phyloP scores from a whole-genome alignment of 768 basidiomycete species.

The Tremella mesenterica region DNA sequence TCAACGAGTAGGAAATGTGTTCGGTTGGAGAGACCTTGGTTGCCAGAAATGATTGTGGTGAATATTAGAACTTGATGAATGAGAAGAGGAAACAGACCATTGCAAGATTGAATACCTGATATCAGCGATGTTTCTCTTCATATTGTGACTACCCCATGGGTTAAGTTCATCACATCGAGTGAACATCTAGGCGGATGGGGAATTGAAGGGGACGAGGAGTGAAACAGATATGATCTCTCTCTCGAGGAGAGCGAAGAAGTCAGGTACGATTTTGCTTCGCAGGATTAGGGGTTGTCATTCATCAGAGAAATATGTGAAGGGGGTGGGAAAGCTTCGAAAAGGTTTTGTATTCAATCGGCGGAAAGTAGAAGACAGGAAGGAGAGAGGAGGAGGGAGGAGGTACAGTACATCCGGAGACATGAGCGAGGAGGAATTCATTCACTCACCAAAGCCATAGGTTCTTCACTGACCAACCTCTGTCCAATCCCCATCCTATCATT shows the following conservation, averaged over 20 bases:
- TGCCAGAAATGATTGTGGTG: too few species aligned
- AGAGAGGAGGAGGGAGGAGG: background rate
- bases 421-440: background rate
- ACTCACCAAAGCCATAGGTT: conserved; percentile 74
- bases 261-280: too few species aligned
- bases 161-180: too few species aligned
- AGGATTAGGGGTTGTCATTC: background rate
- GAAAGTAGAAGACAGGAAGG: background rate
- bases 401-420: background rate
- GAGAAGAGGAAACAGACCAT: conserved; percentile 9
- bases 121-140: background rate
- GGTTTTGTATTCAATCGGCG: background rate
- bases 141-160: too few species aligned
- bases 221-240: too few species aligned
- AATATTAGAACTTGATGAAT: too few species aligned
- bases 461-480: conserved; percentile 63
- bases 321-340: background rate
- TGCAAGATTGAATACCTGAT: conserved; percentile 27
- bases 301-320: background rate
- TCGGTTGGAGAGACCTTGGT: too few species aligned
- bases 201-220: too few species aligned
- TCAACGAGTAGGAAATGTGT: too few species aligned
- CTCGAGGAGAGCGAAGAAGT: too few species aligned
- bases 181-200: too few species aligned
- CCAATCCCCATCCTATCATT: conserved; percentile 58